Evolutionary conservation across 805 yeast genomes (phyloP).

Genomic region (Cyberlindnera nakhonratchasimensis): DNA sequence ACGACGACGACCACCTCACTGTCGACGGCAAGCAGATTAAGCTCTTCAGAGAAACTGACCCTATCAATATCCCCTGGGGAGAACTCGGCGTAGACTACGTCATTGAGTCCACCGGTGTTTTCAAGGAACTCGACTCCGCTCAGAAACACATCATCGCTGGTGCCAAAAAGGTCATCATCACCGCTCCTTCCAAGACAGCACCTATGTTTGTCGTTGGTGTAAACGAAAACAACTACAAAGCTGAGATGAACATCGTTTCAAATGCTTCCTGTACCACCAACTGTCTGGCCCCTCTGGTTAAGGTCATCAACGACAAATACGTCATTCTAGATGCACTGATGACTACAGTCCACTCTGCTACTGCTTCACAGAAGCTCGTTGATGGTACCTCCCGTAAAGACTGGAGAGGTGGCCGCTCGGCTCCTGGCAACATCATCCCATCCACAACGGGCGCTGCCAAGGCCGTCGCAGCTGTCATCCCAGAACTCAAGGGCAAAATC

Average conservation of each 20-base stretch:
- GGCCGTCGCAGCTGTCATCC: conserved; percentile 73
- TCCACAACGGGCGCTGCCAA: conserved; percentile 76
- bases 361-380: conserved; percentile 71
- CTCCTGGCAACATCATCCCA: conserved; percentile 72
- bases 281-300: conserved; percentile 73
- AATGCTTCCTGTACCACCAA: conserved; percentile 75
- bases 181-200: conserved; percentile 69
- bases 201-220: conserved; percentile 76
- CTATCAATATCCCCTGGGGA: conserved; percentile 68
- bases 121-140: conserved; percentile 61
- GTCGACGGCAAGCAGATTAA: conserved; percentile 48
- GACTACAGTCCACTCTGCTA: conserved; percentile 72
- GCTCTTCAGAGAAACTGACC: conserved; percentile 65
- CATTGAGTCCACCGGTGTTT: conserved; percentile 70
- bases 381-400: conserved; percentile 78
- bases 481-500: conserved; percentile 67
- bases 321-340: conserved; percentile 72
- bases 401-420: conserved; percentile 81
- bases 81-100: conserved; percentile 57
- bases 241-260: conserved; percentile 57
- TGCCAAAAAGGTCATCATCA: conserved; percentile 70
- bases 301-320: conserved; percentile 60
- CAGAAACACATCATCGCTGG: conserved; percentile 70
- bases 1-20: conserved; percentile 48
- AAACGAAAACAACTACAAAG: conserved; percentile 55